These are phyloP conservation scores for Anastatica hierochuntica DNA, from an alignment of 345 rosid genomes.

Conservation along the genomic window DNA sequence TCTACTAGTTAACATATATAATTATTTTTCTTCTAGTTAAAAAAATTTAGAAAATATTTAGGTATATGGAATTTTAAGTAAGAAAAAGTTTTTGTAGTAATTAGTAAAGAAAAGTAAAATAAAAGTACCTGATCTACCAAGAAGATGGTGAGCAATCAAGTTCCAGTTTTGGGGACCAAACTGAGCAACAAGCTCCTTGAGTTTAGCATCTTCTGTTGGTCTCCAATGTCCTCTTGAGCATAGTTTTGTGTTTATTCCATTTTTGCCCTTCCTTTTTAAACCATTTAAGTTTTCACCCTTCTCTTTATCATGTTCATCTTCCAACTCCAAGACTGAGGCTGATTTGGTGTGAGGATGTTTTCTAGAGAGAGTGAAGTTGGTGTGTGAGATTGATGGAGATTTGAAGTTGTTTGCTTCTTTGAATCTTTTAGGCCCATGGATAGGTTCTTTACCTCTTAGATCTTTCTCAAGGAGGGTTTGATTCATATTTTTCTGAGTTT, in stretches of 20 bases:
- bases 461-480: slow-evolving; percentile 14
- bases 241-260: slow-evolving; percentile 11
- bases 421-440: slow-evolving; percentile 1
- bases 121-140: slow-evolving; percentile 81
- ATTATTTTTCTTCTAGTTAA: too few species aligned
- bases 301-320: slow-evolving; percentile 9
- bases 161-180: slow-evolving; percentile 98
- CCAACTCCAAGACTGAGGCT: slow-evolving; percentile 14
- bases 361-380: slow-evolving; percentile 4
- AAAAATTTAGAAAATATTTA: too few species aligned
- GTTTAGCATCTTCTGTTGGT: slow-evolving; percentile 85
- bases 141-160: slow-evolving; percentile 70
- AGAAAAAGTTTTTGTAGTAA: too few species aligned
- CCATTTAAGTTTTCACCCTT: background rate
- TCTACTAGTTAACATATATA: too few species aligned
- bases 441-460: slow-evolving; percentile 8
- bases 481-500: slow-evolving; percentile 8
- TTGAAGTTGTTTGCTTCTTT: slow-evolving; percentile 13
- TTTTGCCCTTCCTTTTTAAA: slow-evolving; percentile 6
- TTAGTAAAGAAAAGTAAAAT: background rate
- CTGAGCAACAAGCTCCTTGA: slow-evolving; percentile 73
- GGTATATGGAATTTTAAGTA: too few species aligned
- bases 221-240: slow-evolving; percentile 87
- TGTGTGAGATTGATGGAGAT: slow-evolving; percentile 18
- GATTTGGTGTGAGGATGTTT: slow-evolving; percentile 5